Evolutionary conservation across 2,329 filamentous ascomycete species (phyloP), one percentile per base, ranked within the genome.

Genomic region (Phialemoniopsis sp.): DNA sequence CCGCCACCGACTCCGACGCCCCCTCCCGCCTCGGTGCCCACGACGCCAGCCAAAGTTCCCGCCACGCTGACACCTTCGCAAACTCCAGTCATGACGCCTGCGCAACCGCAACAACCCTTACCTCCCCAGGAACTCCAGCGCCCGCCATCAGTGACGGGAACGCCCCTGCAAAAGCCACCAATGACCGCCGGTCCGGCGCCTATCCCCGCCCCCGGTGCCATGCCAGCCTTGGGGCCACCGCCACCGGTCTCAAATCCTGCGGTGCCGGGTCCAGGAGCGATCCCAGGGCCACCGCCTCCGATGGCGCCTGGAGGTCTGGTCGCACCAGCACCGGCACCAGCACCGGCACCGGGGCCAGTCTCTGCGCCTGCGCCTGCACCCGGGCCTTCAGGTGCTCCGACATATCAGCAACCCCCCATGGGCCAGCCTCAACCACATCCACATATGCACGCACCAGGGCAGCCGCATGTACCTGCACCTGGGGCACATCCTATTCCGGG

Each of bases 381-480:
- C 7, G 10, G 14, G 14, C 33, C 29, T 13, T 10, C 30, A 16
- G 18, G 31, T 29, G 36, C 14, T 32, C 19, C 28, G n/a, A 14
- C 34, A 13, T 29, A 32, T 19, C 32, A 15, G 21, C 29, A 7
- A 8, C 33, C 8, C 6, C 29, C 19, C 13, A 9, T 13, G 13
- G 13, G 2, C 12, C 29, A 32, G 10, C 36, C 18, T 13, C 44
- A 19, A 43, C 46, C 16, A 32, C 38, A 18, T 43, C 39, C 13
- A 32, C 49, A 13, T 42, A 41, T 12, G 34, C 47, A 14, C 34
- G 41, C 16, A 19, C 42, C 16, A 26, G 21, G 21, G 91, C 91
- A n/a, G 91, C 91, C 31, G 90, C 78, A 63, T 97, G 93, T 47
- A 97, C 97, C 74, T 98, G 93, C n/a, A 91, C 91, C 67, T 98